Conservation (phyloP, 441 rosid species). For the Populus hybrid region DNA sequence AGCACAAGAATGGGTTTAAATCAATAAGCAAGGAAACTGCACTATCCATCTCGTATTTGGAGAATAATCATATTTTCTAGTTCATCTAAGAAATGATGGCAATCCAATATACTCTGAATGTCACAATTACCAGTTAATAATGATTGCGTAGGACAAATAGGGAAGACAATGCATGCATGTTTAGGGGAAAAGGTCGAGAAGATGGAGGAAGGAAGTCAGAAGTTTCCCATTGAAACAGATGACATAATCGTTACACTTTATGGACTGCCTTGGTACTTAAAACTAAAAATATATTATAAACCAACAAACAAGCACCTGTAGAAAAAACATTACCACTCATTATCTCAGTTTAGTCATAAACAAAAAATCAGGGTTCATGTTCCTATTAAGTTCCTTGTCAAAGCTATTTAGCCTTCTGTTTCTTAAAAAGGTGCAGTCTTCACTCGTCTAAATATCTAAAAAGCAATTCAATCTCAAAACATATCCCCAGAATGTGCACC, state of each 20-base stretch:
- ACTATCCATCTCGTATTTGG: background rate
- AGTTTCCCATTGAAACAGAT: background rate
- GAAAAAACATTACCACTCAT: background rate
- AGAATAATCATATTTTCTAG: background rate
- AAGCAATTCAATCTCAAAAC: background rate
- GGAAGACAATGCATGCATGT: background rate
- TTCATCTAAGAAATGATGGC: background rate
- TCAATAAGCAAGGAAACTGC: conserved; percentile 13
- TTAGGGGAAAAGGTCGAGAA: background rate
- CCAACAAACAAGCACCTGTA: too few relatives aligned
- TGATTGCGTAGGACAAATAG: background rate
- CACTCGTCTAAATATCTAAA: background rate
- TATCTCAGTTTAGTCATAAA: background rate
- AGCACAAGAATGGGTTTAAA: conserved; percentile 3
- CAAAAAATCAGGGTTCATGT: conserved; percentile 1
- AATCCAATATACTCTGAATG: background rate
- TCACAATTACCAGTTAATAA: background rate
- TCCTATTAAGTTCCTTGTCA: background rate
- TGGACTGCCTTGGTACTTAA: background rate
- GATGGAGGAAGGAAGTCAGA: background rate
- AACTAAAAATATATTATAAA: background rate
- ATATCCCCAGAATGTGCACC: background rate
- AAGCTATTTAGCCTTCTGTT: background rate
- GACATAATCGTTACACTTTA: background rate
- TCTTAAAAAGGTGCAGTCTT: background rate